phyloP scores from a whole-genome alignment of 305 asterid genomes.

The Plantago lanceolata region DNA sequence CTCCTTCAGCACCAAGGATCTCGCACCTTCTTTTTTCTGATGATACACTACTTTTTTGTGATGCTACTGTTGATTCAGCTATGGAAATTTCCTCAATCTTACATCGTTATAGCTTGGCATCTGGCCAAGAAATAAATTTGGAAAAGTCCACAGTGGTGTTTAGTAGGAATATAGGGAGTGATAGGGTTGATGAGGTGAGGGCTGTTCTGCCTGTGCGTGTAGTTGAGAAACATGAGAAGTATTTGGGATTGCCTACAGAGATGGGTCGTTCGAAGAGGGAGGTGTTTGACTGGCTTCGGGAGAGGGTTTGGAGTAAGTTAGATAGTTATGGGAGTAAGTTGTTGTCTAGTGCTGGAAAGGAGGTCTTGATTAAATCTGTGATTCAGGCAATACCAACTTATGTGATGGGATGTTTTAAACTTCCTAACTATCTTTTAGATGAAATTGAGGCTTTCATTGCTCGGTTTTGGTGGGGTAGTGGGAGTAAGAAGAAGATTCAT shows the following conservation, averaged over 20 bases:
- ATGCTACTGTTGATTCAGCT: background rate
- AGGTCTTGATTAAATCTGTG: too few relatives aligned
- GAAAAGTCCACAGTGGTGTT: background rate
- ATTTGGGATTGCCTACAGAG: background rate
- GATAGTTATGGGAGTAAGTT: background rate
- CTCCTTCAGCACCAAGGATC: background rate
- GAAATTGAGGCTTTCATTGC: too few relatives aligned
- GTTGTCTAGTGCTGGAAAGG: too few relatives aligned
- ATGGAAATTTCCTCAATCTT: background rate
- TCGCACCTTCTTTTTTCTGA: constrained; percentile 3
- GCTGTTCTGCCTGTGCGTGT: background rate
- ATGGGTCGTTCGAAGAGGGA: background rate
- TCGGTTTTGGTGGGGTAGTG: too few relatives aligned
- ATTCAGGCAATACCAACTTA: too few relatives aligned
- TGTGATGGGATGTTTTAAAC: too few relatives aligned
- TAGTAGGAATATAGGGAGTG: background rate
- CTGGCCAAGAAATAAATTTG: background rate
- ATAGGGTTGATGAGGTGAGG: background rate
- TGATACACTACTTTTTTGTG: background rate
- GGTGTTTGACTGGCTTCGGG: background rate
- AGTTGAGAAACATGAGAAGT: background rate
- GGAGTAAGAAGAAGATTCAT: too few relatives aligned
- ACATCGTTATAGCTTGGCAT: background rate
- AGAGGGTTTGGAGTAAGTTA: background rate
- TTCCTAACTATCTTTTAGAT: too few relatives aligned